These are phyloP conservation scores for Lactarius akahatsu DNA, from an alignment of 768 basidiomycete species.

Conservation along the genomic window DNA sequence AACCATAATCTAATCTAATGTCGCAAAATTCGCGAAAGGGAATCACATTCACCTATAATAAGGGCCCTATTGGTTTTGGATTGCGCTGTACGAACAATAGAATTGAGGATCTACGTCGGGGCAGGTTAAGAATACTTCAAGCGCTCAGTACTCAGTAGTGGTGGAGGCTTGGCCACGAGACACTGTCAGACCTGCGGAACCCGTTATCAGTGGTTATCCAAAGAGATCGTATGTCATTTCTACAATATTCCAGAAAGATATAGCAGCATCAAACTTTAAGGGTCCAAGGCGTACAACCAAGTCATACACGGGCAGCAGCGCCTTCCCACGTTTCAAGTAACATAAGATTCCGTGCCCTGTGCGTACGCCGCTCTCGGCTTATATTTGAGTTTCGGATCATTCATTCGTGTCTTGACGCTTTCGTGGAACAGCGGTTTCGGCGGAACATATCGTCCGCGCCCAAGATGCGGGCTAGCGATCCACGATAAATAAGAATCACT, in stretches of 20 bases:
- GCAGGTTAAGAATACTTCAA: too few relatives aligned
- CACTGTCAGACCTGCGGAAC: too few relatives aligned
- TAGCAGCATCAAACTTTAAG: not conserved
- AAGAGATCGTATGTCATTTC: too few relatives aligned
- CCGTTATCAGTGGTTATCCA: too few relatives aligned
- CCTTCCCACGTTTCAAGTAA: constrained; percentile 32
- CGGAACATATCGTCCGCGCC: constrained; percentile 53
- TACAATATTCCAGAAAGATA: not conserved
- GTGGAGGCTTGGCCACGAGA: constrained; percentile 6
- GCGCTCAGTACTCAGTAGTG: too few relatives aligned
- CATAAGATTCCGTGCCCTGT: constrained; percentile 49
- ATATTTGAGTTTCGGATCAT: constrained; percentile 50
- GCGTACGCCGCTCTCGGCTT: constrained; percentile 56
- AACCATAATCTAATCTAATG: too few relatives aligned
- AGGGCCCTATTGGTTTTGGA: too few relatives aligned
- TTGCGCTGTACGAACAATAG: too few relatives aligned
- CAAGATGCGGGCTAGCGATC: constrained; percentile 50
- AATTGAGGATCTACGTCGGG: too few relatives aligned
- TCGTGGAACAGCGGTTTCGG: constrained; percentile 58
- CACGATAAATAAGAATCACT: not conserved
- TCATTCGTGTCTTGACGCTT: constrained; percentile 61
- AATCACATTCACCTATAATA: too few relatives aligned
- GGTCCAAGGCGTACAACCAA: not conserved
- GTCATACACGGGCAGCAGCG: too few relatives aligned
- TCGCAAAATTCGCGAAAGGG: too few relatives aligned